Percentiles rank a stretch among this genome's conserved stretches.
Conservation (phyloP, 2,329 filamentous ascomycete species). For the Neoarthrinium moseri region DNA sequence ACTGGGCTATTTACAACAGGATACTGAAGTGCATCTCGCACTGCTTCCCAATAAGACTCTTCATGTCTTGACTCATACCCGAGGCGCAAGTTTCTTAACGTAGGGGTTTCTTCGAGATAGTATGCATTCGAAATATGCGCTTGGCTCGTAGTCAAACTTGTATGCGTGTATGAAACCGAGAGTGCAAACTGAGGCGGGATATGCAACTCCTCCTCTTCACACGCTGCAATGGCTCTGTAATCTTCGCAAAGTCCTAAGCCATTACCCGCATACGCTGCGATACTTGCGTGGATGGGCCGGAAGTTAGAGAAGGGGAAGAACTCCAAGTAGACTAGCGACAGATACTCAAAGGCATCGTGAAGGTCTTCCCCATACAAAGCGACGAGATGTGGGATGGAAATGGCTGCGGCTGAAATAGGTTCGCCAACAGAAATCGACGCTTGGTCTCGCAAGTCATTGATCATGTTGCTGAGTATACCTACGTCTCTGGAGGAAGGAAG, state of each 20-base stretch:
- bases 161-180: slow-evolving; percentile 11
- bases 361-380: slow-evolving; percentile 14
- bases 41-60: slow-evolving; percentile 2
- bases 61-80: slow-evolving; percentile 5
- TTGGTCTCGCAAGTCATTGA: slow-evolving; percentile 10
- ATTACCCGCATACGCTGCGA: slow-evolving; percentile 13
- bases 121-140: background rate
- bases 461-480: slow-evolving; percentile 15
- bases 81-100: background rate
- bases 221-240: slow-evolving; percentile 11
- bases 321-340: slow-evolving; percentile 12
- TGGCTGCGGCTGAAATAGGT: slow-evolving; percentile 12
- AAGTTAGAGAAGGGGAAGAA: slow-evolving; percentile 4
- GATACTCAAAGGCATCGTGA: slow-evolving; percentile 13
- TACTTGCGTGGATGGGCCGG: slow-evolving; percentile 1
- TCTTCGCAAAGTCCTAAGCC: slow-evolving; percentile 13
- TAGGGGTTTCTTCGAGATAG: background rate
- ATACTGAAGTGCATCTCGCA: background rate
- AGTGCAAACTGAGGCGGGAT: slow-evolving; percentile 7
- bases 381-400: slow-evolving; percentile 14
- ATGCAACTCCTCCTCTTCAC: slow-evolving; percentile 8
- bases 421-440: slow-evolving; percentile 10
- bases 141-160: slow-evolving; percentile 13
- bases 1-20: background rate
- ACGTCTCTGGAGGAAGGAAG: slow-evolving; percentile 12